Base-by-base conservation (phyloP, 768 basidiomycete species). In the Phallus indusiatus region DNA sequence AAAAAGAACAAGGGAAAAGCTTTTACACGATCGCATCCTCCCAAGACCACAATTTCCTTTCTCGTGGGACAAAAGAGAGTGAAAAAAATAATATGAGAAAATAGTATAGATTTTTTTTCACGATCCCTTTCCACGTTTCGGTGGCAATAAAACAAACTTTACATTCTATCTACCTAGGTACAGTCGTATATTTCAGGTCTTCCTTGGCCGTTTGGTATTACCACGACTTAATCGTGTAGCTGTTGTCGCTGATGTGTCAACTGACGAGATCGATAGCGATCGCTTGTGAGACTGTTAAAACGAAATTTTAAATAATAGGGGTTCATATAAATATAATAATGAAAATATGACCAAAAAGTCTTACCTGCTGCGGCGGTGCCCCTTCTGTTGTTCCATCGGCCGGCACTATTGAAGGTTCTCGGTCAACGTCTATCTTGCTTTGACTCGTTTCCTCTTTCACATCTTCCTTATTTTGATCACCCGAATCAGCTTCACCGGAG, bases 341-440 rank as follows among this genome's bases (percentile, higher is more conserved):
- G n/a, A n/a, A n/a, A n/a, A n/a, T n/a, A n/a, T n/a, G n/a, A n/a
- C n/a, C n/a, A n/a, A n/a, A n/a, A n/a, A n/a, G n/a, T 48, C 54
- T 57, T 48, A 59, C 59, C 53, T 47, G 46, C 34, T 22, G 18
- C 24, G 42, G 21, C 47, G 48, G 37, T 14, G 46, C n/a, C n/a
- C n/a, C 18, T 82, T 73, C 17, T 69, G 75, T 66, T 83, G 84
- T 65, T 77, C 72, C 21, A 73, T 75, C 62, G 85, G 87, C 28
- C 81, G 68, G 37, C 87, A 78, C 67, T 86, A 89, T 64, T 83
- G 82, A 48, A 48, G 54, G 46, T 55, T 64, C 53, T 33, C 36
- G 53, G 53, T 63, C 54, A 3, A 54, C 11, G 33, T 63, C 62
- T 42, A n/a, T n/a, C n/a, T n/a, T n/a, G n/a, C n/a, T n/a, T n/a